These are phyloP conservation scores for Larix kaempferi DNA, from an alignment of 75 land plant species.

Conservation along the genomic window DNA sequence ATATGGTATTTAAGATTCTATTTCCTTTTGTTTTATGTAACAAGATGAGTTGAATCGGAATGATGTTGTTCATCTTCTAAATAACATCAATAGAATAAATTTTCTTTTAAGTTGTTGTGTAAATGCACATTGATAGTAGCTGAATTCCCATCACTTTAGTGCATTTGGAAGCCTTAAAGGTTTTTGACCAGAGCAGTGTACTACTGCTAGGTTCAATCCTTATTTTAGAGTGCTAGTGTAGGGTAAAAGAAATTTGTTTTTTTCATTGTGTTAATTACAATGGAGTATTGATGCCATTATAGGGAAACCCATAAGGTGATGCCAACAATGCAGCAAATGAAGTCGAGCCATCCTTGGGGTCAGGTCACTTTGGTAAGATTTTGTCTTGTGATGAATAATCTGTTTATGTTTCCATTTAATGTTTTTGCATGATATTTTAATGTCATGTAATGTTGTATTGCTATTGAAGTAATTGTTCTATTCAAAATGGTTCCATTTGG, in stretches of 20 bases:
- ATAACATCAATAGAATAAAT: not conserved
- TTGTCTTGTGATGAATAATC: not conserved
- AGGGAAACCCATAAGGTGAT: constrained; percentile 65
- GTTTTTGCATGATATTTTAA: not conserved
- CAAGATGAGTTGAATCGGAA: not conserved
- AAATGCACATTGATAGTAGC: not conserved
- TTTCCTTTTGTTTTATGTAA: not conserved
- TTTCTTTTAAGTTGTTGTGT: not conserved
- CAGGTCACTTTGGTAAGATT: constrained; percentile 86
- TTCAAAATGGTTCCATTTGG: not conserved
- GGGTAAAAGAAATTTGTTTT: no score
- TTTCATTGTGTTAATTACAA: not conserved
- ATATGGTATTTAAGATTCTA: constrained; percentile 36
- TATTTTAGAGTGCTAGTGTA: no score
- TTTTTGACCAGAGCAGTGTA: not conserved
- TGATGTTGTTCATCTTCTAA: not conserved
- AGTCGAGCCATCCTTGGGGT: constrained; percentile 92
- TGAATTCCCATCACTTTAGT: not conserved
- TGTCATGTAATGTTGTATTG: not conserved
- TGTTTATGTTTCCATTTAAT: constrained; percentile 5
- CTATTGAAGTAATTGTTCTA: not conserved
- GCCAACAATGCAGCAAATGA: constrained; percentile 46
- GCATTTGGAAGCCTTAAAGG: not conserved
- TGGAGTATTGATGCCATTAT: constrained; percentile 3
- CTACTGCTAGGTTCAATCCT: no score